phyloP scores from a whole-genome alignment of 768 basidiomycete species.

The Podaxis sp. region DNA sequence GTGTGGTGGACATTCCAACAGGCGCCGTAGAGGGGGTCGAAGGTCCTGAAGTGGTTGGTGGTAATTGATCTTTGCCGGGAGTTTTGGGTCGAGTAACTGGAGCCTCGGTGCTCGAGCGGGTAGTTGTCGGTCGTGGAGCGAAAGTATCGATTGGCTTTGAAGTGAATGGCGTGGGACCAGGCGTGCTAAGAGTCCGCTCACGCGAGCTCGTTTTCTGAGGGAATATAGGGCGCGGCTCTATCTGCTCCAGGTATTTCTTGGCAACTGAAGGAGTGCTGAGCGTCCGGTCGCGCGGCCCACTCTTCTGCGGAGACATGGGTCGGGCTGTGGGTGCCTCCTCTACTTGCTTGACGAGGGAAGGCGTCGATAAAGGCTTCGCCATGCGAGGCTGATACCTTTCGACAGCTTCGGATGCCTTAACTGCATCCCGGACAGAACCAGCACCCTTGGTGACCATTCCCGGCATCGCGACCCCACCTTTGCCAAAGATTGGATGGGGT shows the following conservation, averaged over 20 bases:
- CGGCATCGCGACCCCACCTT: constrained; percentile 71
- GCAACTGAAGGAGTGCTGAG: constrained; percentile 14
- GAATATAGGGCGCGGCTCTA: constrained; percentile 32
- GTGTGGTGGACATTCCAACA: constrained; percentile 17
- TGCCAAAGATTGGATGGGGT: constrained; percentile 75
- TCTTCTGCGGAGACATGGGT: constrained; percentile 12
- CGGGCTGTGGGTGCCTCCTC: constrained; percentile 1
- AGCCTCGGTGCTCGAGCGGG: neutral
- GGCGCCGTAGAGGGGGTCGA: constrained; percentile 13
- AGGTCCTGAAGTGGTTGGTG: constrained; percentile 13
- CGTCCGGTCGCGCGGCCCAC: constrained; percentile 9
- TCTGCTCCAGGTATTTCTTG: constrained; percentile 23
- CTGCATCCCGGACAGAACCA: constrained; percentile 1
- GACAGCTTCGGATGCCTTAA: constrained; percentile 13
- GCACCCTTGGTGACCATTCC: constrained; percentile 44
- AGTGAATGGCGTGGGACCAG: constrained; percentile 20
- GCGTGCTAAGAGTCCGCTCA: constrained; percentile 50
- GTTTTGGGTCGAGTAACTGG: neutral
- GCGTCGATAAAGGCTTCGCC: constrained; percentile 4
- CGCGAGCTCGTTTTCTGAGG: constrained; percentile 37
- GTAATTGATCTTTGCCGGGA: neutral
- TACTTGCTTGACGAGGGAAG: neutral
- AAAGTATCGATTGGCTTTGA: neutral
- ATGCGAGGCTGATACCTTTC: constrained; percentile 15
- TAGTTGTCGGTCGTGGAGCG: neutral